Evolutionary conservation across 164 flowering plant genomes (phyloP).

Genomic region (Berberis thunbergii): DNA sequence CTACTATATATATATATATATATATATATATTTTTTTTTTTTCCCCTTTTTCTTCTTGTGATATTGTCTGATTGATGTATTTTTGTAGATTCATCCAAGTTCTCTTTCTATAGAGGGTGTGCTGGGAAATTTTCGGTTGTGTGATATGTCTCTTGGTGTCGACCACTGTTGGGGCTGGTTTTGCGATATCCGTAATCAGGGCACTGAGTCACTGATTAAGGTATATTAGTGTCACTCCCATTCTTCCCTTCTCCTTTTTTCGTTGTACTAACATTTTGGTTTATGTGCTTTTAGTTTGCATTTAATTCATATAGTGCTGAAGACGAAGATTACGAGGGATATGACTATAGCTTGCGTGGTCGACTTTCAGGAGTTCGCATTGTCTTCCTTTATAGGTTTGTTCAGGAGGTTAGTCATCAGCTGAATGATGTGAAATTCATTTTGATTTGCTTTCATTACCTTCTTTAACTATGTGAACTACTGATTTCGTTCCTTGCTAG

Average conservation of each 20-base stretch:
- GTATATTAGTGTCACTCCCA: conserved; percentile 21
- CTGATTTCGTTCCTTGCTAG: too few species aligned
- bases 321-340: conserved; percentile 96
- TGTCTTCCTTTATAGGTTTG: conserved; percentile 87
- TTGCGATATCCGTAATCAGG: conserved; percentile 90
- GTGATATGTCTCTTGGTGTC: conserved; percentile 73
- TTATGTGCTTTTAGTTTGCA: conserved; percentile 44
- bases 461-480: background rate
- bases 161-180: conserved; percentile 91
- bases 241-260: background rate
- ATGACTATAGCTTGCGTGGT: conserved; percentile 80
- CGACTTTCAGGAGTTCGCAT: conserved; percentile 93
- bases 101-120: conserved; percentile 87
- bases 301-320: conserved; percentile 78
- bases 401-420: conserved; percentile 68
- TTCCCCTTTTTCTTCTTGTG: background rate
- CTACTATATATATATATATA: too few species aligned
- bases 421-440: background rate
- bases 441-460: background rate
- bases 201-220: conserved; percentile 86
- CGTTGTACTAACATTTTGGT: background rate
- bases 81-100: conserved; percentile 76
- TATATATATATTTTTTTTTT: too few species aligned
- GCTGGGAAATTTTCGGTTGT: conserved; percentile 77
- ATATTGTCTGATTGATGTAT: background rate